phyloP scores from a whole-genome alignment of 768 basidiomycete genomes.

The Agrocybe chaxingu region DNA sequence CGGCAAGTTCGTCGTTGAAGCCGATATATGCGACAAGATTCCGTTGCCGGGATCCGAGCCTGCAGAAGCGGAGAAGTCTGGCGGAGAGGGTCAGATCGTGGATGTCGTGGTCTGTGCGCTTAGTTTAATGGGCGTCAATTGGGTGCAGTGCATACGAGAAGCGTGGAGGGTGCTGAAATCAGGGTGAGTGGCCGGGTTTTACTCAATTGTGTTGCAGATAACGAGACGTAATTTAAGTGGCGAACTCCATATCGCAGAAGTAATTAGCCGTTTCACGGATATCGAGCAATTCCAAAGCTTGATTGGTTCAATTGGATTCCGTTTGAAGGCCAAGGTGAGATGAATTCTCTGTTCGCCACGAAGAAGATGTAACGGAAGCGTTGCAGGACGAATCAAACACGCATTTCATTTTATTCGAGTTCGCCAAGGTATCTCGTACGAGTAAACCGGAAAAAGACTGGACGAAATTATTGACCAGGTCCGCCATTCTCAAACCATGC shows the following conservation, averaged over 20 bases:
- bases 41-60: constrained; percentile 83
- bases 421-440: constrained; percentile 55
- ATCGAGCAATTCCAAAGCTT: constrained; percentile 65
- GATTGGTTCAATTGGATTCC: constrained; percentile 70
- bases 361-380: not conserved
- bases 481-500: constrained; percentile 74
- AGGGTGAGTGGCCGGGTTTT: constrained; percentile 52
- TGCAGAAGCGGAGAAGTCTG: constrained; percentile 30
- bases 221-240: constrained; percentile 46
- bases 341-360: not conserved
- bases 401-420: constrained; percentile 84
- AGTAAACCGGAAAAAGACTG: constrained; percentile 57
- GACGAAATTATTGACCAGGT: constrained; percentile 48
- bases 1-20: constrained; percentile 74
- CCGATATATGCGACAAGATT: constrained; percentile 79
- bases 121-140: constrained; percentile 96
- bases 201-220: not conserved
- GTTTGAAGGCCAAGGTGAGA: constrained; percentile 61
- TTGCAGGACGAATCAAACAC: constrained; percentile 75
- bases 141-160: constrained; percentile 88
- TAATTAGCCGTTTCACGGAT: constrained; percentile 76
- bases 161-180: constrained; percentile 83
- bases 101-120: constrained; percentile 93
- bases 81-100: constrained; percentile 71
- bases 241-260: constrained; percentile 84